A percentile compares a stretch with the other conserved stretches of the same genome.
phyloP scores from a whole-genome alignment of 2,329 filamentous ascomycete genomes.

The Aspergillus sp. region DNA sequence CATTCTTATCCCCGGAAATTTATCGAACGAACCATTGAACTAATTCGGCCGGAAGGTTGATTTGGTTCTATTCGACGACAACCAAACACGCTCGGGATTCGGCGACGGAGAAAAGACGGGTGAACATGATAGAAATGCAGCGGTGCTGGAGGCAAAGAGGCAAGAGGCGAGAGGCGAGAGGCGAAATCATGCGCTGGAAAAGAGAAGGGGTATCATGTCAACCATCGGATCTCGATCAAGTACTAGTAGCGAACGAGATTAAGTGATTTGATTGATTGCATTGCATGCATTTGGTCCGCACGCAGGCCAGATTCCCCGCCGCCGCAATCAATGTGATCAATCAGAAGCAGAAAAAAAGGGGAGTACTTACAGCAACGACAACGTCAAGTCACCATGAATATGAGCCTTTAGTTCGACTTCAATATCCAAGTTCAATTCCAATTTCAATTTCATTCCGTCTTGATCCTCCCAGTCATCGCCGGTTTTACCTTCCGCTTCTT shows the following conservation, averaged over 20 bases:
- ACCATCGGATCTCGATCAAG: neutral
- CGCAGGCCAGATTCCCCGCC: neutral
- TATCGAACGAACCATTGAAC: neutral
- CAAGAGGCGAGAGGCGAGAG: no score
- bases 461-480: slow-evolving; percentile 30
- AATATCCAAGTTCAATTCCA: slow-evolving; percentile 64
- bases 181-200: neutral
- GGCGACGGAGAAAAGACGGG: no score
- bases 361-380: slow-evolving; percentile 50
- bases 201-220: neutral
- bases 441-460: slow-evolving; percentile 55
- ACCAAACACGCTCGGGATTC: no score
- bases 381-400: slow-evolving; percentile 65
- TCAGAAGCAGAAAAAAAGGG: slow-evolving; percentile 3
- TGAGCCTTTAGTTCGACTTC: slow-evolving; percentile 66
- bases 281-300: neutral
- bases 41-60: no score
- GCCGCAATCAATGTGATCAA: neutral
- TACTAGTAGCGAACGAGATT: neutral
- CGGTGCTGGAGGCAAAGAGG: no score
- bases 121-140: no score
- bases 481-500: slow-evolving; percentile 25
- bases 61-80: no score
- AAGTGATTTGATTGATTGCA: neutral
- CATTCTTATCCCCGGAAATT: neutral